phyloP scores from a whole-genome alignment of 495 filamentous ascomycete genomes.

The Penicillium tannophilum region DNA sequence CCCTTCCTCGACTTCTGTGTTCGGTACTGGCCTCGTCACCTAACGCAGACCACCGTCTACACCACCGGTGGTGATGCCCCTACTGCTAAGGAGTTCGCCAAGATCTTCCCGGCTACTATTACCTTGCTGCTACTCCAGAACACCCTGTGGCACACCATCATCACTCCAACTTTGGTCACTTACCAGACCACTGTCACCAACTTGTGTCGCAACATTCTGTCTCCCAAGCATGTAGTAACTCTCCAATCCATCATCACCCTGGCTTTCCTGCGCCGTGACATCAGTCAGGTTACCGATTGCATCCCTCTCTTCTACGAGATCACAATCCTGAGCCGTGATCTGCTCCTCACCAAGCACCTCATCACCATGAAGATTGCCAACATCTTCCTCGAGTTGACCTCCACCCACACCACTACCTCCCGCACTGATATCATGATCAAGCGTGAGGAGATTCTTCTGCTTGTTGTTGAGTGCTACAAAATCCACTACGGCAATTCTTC shows the following conservation, averaged over 20 bases:
- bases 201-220: slow-evolving; percentile 30
- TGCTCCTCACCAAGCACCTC: slow-evolving; percentile 30
- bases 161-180: slow-evolving; percentile 28
- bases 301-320: slow-evolving; percentile 29
- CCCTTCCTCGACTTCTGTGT: slow-evolving; percentile 41
- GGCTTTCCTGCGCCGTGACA: slow-evolving; percentile 27
- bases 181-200: slow-evolving; percentile 31
- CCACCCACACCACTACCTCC: slow-evolving; percentile 27
- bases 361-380: slow-evolving; percentile 37
- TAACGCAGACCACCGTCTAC: slow-evolving; percentile 29
- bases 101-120: slow-evolving; percentile 30
- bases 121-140: slow-evolving; percentile 32
- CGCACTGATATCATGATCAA: slow-evolving; percentile 40
- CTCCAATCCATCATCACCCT: slow-evolving; percentile 32
- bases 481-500: slow-evolving; percentile 36
- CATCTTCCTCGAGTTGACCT: slow-evolving; percentile 36
- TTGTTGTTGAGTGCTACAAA: slow-evolving; percentile 41
- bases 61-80: slow-evolving; percentile 28
- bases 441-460: slow-evolving; percentile 31
- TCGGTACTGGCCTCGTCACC: slow-evolving; percentile 40
- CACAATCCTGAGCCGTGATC: slow-evolving; percentile 26
- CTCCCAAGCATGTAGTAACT: slow-evolving; percentile 24
- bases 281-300: slow-evolving; percentile 16
- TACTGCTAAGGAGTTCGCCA: slow-evolving; percentile 32
- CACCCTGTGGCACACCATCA: slow-evolving; percentile 34